phyloP scores from a whole-genome alignment of 352 stramenopile genomes.

The Phytophthora sojae region DNA sequence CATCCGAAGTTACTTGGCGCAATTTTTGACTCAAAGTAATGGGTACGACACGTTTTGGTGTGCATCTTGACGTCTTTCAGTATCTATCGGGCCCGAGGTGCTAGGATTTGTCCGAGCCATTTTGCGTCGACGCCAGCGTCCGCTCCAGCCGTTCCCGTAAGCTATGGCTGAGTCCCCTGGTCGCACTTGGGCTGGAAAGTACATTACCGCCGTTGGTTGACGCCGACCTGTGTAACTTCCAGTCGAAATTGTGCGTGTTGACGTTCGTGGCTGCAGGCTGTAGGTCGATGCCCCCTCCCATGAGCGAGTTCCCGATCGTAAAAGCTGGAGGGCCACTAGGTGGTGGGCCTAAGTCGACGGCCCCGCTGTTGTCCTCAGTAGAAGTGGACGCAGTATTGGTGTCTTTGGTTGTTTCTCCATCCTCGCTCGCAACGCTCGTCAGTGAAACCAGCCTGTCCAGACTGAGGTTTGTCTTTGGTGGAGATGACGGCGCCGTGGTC shows the following conservation, averaged over 20 bases:
- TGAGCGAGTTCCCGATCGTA: slow-evolving; percentile 80
- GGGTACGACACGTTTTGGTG: slow-evolving; percentile 5
- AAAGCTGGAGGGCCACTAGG: slow-evolving; percentile 67
- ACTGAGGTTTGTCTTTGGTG: slow-evolving; percentile 16
- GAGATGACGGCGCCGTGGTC: slow-evolving; percentile 4
- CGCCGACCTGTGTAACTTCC: slow-evolving; percentile 53
- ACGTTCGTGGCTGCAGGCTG: slow-evolving; percentile 76
- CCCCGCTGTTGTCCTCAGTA: slow-evolving; percentile 22
- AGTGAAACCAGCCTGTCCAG: slow-evolving; percentile 26
- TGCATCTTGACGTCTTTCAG: not conserved
- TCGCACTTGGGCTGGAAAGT: not conserved
- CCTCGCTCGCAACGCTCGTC: slow-evolving; percentile 21
- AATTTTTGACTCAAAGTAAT: slow-evolving; percentile 6
- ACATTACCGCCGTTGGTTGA: slow-evolving; percentile 16
- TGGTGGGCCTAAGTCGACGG: slow-evolving; percentile 64
- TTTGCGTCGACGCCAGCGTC: slow-evolving; percentile 9
- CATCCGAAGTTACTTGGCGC: slow-evolving; percentile 3
- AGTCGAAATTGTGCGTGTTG: slow-evolving; percentile 87
- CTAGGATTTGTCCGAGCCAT: slow-evolving; percentile 24
- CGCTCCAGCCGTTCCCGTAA: slow-evolving; percentile 23
- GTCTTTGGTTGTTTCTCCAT: slow-evolving; percentile 6
- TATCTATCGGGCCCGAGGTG: slow-evolving; percentile 8
- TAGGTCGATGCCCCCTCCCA: slow-evolving; percentile 82
- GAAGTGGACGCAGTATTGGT: not conserved
- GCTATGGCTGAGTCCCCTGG: slow-evolving; percentile 8